A percentile compares a stretch with the other conserved stretches of the same genome.
These are phyloP conservation scores for Pichia sp. DNA, from an alignment of 1,139 yeast genomes.

Conservation along the genomic window DNA sequence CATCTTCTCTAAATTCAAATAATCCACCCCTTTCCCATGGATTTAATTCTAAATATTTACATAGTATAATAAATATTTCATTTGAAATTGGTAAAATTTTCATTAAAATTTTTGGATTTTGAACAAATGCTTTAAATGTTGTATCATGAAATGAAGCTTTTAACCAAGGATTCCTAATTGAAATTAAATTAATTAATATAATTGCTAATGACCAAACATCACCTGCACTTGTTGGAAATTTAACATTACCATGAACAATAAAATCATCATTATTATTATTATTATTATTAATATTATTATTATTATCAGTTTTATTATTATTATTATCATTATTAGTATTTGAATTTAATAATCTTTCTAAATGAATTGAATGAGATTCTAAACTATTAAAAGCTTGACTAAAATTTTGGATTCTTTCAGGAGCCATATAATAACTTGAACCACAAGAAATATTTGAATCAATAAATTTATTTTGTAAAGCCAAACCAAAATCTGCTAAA, in stretches of 20 bases:
- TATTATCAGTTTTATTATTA: background rate
- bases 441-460: constrained; percentile 80
- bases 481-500: constrained; percentile 82
- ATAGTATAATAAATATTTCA: constrained; percentile 51
- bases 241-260: constrained; percentile 38
- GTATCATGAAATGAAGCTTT: constrained; percentile 64
- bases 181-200: constrained; percentile 69
- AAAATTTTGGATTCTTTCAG: constrained; percentile 62
- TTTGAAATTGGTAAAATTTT: constrained; percentile 63
- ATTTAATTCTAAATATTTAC: constrained; percentile 48
- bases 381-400: constrained; percentile 26
- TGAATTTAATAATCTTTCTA: constrained; percentile 26
- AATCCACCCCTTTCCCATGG: constrained; percentile 60
- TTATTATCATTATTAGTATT: background rate
- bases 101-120: constrained; percentile 47
- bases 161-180: constrained; percentile 90
- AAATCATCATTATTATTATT: background rate
- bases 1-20: constrained; percentile 38
- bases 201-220: constrained; percentile 90
- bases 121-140: constrained; percentile 47
- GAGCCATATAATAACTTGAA: constrained; percentile 88
- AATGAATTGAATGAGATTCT: constrained; percentile 28
- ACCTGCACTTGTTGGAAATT: constrained; percentile 65
- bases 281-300: background rate
- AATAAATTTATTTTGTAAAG: constrained; percentile 53